Evolutionary conservation across 208 protist genomes (phyloP).

Genomic region (Porcisia deanei): DNA sequence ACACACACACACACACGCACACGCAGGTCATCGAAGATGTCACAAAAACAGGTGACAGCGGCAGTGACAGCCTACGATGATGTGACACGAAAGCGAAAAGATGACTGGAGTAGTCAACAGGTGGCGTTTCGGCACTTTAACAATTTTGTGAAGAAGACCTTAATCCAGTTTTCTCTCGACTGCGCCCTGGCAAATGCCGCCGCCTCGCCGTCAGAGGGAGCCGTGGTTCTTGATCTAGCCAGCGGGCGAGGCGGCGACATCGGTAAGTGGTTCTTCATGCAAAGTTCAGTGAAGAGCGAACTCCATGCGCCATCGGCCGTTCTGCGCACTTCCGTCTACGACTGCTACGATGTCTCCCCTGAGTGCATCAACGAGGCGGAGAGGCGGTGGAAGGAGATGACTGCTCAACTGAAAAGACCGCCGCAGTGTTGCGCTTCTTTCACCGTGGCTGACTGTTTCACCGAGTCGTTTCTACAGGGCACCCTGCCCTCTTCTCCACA

Average conservation of each 20-base stretch:
- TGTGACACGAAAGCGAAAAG: conserved; percentile 48
- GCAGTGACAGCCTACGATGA: conserved; percentile 60
- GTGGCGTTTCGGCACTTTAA: conserved; percentile 86
- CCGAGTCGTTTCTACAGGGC: conserved; percentile 46
- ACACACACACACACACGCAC: neutral
- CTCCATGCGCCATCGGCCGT: neutral
- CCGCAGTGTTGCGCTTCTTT: conserved; percentile 46
- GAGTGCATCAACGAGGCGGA: conserved; percentile 77
- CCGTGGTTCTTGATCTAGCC: conserved; percentile 69
- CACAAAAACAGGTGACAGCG: conserved; percentile 29
- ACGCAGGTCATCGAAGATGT: neutral
- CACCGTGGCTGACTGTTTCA: conserved; percentile 81
- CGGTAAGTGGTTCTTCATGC: conserved; percentile 86
- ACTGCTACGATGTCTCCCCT: conserved; percentile 79
- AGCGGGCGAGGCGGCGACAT: conserved; percentile 87
- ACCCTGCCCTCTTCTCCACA: conserved; percentile 35
- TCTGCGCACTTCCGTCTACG: conserved; percentile 34
- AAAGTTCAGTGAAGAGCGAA: conserved; percentile 42
- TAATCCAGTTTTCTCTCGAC: conserved; percentile 83
- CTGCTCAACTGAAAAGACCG: neutral
- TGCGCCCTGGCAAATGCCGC: conserved; percentile 9
- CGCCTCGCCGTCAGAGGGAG: conserved; percentile 13
- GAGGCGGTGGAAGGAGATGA: conserved; percentile 43
- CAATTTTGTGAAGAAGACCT: conserved; percentile 85
- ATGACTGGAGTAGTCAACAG: conserved; percentile 65